Evolutionary conservation across 805 yeast genomes (phyloP).

Genomic region (Myxozyma kluyveri): DNA sequence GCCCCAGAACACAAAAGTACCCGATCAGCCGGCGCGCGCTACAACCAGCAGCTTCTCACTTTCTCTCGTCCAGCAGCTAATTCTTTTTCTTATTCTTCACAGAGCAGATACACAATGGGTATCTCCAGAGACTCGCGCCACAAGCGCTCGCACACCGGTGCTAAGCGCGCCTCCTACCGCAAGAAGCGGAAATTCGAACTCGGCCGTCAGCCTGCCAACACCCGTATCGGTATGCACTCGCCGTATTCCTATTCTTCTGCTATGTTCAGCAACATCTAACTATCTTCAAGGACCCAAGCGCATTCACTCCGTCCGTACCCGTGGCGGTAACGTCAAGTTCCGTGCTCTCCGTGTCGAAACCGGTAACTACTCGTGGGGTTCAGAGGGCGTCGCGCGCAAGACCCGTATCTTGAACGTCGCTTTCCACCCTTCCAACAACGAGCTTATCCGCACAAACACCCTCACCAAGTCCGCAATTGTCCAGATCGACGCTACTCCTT

Average conservation of each 20-base stretch:
- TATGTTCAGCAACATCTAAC: neutral
- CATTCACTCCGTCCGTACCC: conserved; percentile 98
- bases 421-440: conserved; percentile 99
- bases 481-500: conserved; percentile 99
- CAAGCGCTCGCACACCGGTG: conserved; percentile 99
- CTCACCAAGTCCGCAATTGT: conserved; percentile 98
- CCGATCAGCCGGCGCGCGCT: no score
- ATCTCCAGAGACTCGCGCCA: conserved; percentile 99
- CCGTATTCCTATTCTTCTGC: no score
- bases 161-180: conserved; percentile 99
- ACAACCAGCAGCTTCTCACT: no score
- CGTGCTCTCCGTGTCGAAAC: conserved; percentile 99
- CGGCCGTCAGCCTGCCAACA: conserved; percentile 99
- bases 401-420: conserved; percentile 97
- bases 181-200: conserved; percentile 99
- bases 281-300: conserved; percentile 73
- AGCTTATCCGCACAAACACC: conserved; percentile 99
- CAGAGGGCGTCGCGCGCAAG: conserved; percentile 98
- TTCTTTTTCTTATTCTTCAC: neutral
- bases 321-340: conserved; percentile 99
- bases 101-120: conserved; percentile 63
- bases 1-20: no score
- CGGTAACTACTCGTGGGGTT: conserved; percentile 97
- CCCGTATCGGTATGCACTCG: conserved; percentile 83
- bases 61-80: no score